Base-by-base conservation (phyloP, 2,329 filamentous ascomycete genomes). In the Penicillium brevicompactum region DNA sequence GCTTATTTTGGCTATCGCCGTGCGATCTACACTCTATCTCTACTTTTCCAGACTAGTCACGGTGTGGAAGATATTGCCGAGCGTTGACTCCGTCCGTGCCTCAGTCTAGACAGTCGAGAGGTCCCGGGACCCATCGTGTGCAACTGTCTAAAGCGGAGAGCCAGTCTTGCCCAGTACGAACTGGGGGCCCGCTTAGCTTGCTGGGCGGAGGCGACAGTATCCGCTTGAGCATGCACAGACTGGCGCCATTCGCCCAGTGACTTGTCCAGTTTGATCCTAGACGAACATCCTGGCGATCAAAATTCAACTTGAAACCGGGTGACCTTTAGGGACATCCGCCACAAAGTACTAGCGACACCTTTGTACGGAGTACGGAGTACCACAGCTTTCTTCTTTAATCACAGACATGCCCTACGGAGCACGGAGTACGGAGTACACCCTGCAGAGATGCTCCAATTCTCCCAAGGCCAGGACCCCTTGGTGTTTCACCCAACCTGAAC, bases 231-330 rank as follows among this genome's bases (percentile, higher is more conserved):
- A 43, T 46, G 47, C 47, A 55, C 47, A 51, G 47, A 51, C 47
- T 55, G 24, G 46, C 31, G 16, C 27, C 7, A 27, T 51, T 34
- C 47, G 37, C 18, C n/a, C 46, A 34, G 51, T 51, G 52, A 51
- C 46, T 51, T 46, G 52, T 55, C 41, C 34, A 46, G 45, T 55
- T 21, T 46, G 8, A 54, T 55, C 41, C 47, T 55, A 41, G 52
- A 24, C 32, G 52, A 51, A 46, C 41, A 51, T 55, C 51, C 27
- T 24, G 47, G 42, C 34, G 47, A 51, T 51, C 52, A 46, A 41
- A 51, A 37, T 55, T 41, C 47, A n/a, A 34, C 24, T 34, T 55
- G 34, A 51, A 55, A 54, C 34, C 41, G 7, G 18, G 10, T 7
- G 34, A 21, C 30, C 11, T 22, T 18, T 24, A 10, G 1, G 11